These are phyloP conservation scores for Chrysophaeum taylorii DNA, from an alignment of 352 stramenopile species.

Conservation along the genomic window DNA sequence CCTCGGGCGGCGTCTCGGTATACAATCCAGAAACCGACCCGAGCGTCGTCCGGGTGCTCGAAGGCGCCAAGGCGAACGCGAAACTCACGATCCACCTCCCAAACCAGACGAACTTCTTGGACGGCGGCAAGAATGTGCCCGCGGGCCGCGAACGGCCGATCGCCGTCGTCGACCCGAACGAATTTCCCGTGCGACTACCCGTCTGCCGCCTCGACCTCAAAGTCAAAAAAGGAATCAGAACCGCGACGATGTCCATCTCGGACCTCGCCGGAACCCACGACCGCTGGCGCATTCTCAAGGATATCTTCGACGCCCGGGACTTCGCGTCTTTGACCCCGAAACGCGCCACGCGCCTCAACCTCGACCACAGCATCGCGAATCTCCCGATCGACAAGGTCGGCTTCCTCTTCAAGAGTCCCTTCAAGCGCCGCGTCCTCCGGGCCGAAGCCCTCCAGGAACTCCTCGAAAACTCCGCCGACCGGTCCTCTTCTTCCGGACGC, in stretches of 20 bases:
- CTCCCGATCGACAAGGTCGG: neutral
- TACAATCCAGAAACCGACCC: neutral
- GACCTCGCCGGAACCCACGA: neutral
- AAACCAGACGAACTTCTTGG: neutral
- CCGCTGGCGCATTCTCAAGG: neutral
- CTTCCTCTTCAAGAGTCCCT: constrained; percentile 9
- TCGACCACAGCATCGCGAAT: neutral
- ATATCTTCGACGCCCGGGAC: neutral
- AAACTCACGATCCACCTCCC: neutral
- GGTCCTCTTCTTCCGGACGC: no score
- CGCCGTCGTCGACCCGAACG: neutral
- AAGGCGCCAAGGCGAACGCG: neutral
- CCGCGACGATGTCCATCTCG: neutral
- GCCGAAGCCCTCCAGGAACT: no score
- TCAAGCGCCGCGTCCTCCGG: neutral
- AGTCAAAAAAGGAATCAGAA: neutral
- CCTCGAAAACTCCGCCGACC: no score
- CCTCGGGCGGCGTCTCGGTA: neutral
- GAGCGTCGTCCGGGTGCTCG: neutral
- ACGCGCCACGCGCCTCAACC: neutral
- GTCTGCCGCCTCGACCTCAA: neutral
- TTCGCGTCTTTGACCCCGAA: neutral
- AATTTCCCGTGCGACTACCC: neutral
- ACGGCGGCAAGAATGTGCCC: neutral
- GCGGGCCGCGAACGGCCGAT: neutral